Evolutionary conservation across 2,329 filamentous ascomycete species (phyloP).

Genomic region (Lasiodiplodia citricola): DNA sequence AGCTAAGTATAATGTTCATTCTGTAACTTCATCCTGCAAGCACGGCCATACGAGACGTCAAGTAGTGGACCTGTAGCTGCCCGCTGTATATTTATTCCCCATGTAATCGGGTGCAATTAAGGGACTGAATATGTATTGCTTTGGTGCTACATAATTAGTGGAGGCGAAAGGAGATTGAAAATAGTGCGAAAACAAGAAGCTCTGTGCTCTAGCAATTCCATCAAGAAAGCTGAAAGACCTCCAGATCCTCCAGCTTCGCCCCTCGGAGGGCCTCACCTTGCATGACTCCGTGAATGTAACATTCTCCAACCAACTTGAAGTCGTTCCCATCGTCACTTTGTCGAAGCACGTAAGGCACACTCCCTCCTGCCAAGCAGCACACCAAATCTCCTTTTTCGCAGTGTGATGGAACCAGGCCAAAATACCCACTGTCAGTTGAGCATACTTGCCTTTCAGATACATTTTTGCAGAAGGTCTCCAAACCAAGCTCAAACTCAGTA

Average conservation of each 20-base stretch:
- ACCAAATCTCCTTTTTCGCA: background rate
- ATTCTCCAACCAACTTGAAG: background rate
- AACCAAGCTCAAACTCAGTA: background rate
- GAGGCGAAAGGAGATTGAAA: no score
- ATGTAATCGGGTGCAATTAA: no score
- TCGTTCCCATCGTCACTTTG: background rate
- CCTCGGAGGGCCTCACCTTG: background rate
- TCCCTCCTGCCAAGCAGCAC: background rate
- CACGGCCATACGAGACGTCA: no score
- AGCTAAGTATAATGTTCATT: no score
- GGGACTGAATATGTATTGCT: no score
- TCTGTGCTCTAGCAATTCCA: no score
- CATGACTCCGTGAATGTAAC: background rate
- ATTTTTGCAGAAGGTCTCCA: background rate
- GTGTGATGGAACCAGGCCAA: background rate
- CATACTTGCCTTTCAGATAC: background rate
- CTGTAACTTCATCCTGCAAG: no score
- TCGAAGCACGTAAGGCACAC: background rate
- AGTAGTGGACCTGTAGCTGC: no score
- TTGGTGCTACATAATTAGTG: no score
- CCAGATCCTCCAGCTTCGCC: background rate
- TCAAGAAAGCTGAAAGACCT: background rate
- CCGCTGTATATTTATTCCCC: no score
- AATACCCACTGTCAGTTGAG: background rate
- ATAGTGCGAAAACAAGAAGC: no score